Percentiles rank a stretch among this genome's conserved stretches.
These are phyloP conservation scores for Gracilaria caudata DNA, from an alignment of 23 red algal species.

Conservation along the genomic window DNA sequence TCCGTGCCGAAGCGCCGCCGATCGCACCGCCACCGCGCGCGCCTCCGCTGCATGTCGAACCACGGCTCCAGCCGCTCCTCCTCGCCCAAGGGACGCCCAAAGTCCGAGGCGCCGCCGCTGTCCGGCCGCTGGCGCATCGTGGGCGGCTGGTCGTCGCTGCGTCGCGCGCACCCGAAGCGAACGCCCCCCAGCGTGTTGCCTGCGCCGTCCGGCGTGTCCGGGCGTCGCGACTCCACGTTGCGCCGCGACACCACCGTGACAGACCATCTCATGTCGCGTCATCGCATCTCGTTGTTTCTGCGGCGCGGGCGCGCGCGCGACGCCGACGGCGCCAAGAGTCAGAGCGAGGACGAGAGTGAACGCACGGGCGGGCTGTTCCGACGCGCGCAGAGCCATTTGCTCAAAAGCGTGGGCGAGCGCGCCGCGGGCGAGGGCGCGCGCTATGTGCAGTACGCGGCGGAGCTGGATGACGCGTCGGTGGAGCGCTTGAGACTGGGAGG, in stretches of 20 bases:
- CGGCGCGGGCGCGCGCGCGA: slow-evolving; percentile 25
- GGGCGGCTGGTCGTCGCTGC: slow-evolving; percentile 38
- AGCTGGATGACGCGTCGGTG: slow-evolving; percentile 17
- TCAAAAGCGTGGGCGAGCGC: slow-evolving; percentile 19
- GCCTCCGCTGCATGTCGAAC: not conserved
- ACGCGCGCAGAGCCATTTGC: slow-evolving; percentile 16
- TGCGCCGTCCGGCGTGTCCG: not conserved
- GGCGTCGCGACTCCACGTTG: slow-evolving; percentile 26
- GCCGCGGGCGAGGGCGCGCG: slow-evolving; percentile 14
- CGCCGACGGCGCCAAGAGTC: not conserved
- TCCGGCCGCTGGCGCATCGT: slow-evolving; percentile 20
- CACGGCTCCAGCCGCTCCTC: not conserved
- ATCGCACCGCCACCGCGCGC: not conserved
- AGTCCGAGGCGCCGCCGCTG: not conserved
- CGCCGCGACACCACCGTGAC: slow-evolving; percentile 35
- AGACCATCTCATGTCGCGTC: not conserved
- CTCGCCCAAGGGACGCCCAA: not conserved
- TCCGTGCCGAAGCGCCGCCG: not conserved
- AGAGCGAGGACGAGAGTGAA: not conserved
- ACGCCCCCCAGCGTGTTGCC: not conserved
- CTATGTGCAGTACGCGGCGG: slow-evolving; percentile 40
- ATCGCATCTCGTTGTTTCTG: slow-evolving; percentile 47
- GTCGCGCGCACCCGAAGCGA: not conserved
- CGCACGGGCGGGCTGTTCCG: not conserved
- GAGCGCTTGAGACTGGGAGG: slow-evolving; percentile 12